phyloP scores from a whole-genome alignment of 2,329 filamentous ascomycete species.

The Sarocladium oryzae region DNA sequence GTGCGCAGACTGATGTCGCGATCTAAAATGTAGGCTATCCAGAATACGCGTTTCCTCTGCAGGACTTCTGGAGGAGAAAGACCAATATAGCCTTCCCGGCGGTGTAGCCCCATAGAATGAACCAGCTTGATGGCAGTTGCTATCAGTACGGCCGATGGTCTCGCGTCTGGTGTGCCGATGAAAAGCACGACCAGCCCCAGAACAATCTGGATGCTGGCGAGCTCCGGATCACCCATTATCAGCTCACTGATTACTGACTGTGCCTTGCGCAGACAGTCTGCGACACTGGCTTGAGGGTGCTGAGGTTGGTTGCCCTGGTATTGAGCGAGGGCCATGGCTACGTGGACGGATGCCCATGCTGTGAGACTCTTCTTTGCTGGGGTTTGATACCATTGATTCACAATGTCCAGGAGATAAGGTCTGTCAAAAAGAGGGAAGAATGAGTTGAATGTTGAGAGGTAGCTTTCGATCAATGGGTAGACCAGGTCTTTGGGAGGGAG shows the following conservation, averaged over 20 bases:
- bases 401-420: no score
- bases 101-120: conserved; percentile 21
- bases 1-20: conserved; percentile 15
- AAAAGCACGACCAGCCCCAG: conserved; percentile 22
- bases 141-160: conserved; percentile 19
- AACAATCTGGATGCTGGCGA: conserved; percentile 22
- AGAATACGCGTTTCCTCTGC: conserved; percentile 23
- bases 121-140: conserved; percentile 22
- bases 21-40: conserved; percentile 25
- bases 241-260: conserved; percentile 22
- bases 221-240: conserved; percentile 20
- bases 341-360: conserved; percentile 9
- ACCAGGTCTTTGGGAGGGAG: conserved; percentile 8
- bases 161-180: conserved; percentile 19
- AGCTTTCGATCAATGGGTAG: conserved; percentile 1
- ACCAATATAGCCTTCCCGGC: conserved; percentile 14
- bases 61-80: conserved; percentile 12
- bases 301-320: background rate
- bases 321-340: conserved; percentile 9
- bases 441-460: conserved; percentile 8
- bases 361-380: background rate
- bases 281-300: background rate
- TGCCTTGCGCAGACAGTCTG: conserved; percentile 18
- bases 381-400: background rate
- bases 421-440: conserved; percentile 10